Evolutionary conservation across 768 basidiomycete genomes (phyloP).

Genomic region (Russula vinacea): DNA sequence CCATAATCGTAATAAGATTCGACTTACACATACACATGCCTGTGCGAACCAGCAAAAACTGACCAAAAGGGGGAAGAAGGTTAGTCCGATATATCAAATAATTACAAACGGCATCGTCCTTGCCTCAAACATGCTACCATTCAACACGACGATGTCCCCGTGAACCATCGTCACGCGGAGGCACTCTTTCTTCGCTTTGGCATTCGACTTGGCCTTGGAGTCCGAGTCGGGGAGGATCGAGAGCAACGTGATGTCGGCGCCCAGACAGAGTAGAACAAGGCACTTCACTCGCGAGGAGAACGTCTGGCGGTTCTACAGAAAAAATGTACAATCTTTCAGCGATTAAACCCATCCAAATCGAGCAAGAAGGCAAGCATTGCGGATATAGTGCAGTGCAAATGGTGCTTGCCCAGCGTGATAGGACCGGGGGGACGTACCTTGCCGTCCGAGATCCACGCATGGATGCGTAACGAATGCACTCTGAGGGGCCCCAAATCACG

Average conservation of each 20-base stretch:
- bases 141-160: constrained; percentile 24
- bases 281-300: constrained; percentile 13
- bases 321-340: not conserved
- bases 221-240: not conserved
- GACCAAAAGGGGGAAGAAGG: not conserved
- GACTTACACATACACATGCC: constrained; percentile 29
- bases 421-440: constrained; percentile 17
- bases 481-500: constrained; percentile 4
- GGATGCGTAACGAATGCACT: constrained; percentile 10
- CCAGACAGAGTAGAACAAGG: constrained; percentile 24
- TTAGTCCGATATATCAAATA: not conserved
- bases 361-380: not conserved
- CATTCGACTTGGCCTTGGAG: not conserved
- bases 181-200: constrained; percentile 16
- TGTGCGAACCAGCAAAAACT: constrained; percentile 20
- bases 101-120: not conserved
- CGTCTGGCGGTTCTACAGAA: constrained; percentile 13
- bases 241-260: constrained; percentile 23
- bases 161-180: constrained; percentile 29
- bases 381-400: not conserved
- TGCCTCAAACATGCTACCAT: constrained; percentile 17
- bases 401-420: not conserved
- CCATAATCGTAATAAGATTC: not conserved
- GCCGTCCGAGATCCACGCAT: constrained; percentile 26
- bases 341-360: not conserved